These are phyloP conservation scores for Gelatoporia subvermispora DNA, from an alignment of 768 basidiomycete genomes.

Conservation along the genomic window DNA sequence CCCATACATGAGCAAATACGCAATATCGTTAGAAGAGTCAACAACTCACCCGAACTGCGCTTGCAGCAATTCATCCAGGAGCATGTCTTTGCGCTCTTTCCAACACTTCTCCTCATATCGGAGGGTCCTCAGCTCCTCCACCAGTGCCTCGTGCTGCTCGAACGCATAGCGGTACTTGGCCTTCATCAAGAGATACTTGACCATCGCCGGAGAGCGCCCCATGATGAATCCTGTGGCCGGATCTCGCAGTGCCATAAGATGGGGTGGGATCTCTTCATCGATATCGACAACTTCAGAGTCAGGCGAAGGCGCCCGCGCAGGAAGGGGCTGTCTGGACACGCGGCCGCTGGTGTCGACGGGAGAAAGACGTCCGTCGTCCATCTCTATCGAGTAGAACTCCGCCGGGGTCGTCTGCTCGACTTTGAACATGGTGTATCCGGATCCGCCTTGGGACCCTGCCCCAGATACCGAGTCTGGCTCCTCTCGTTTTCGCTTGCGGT, in stretches of 20 bases:
- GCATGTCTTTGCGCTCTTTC: slow-evolving; percentile 55
- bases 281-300: slow-evolving; percentile 26
- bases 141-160: slow-evolving; percentile 61
- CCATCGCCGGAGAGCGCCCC: slow-evolving; percentile 65
- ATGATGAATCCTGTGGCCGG: slow-evolving; percentile 58
- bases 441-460: slow-evolving; percentile 6
- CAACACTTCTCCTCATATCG: slow-evolving; percentile 49
- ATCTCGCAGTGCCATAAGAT: slow-evolving; percentile 47
- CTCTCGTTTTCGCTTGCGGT: slow-evolving; percentile 63
- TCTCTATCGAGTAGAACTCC: slow-evolving; percentile 15
- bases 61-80: slow-evolving; percentile 49
- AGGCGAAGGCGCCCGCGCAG: slow-evolving; percentile 20
- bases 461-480: slow-evolving; percentile 23
- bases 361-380: slow-evolving; percentile 34
- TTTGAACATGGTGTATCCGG: slow-evolving; percentile 51
- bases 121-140: slow-evolving; percentile 57
- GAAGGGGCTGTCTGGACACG: slow-evolving; percentile 19
- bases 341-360: slow-evolving; percentile 27
- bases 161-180: slow-evolving; percentile 71
- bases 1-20: not conserved
- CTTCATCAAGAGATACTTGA: slow-evolving; percentile 71
- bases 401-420: slow-evolving; percentile 37
- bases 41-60: slow-evolving; percentile 45
- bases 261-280: slow-evolving; percentile 48
- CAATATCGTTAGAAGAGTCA: not conserved